Conservation (phyloP, 208 protist species). For the Acanthamoeba sp. region DNA sequence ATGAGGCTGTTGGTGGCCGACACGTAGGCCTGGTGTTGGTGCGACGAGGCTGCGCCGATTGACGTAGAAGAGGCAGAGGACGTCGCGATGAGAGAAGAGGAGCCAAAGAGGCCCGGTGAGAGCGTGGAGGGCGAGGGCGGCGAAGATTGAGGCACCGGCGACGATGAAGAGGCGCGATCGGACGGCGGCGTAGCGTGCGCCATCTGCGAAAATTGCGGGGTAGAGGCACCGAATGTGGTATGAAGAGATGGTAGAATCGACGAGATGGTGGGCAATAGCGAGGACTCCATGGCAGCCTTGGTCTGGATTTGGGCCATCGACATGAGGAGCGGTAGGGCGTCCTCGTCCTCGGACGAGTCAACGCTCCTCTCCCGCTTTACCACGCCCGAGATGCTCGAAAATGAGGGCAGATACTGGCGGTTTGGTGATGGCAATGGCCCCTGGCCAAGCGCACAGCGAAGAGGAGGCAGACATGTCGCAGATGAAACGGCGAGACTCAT, state of each 20-base stretch:
- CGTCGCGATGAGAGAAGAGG: neutral
- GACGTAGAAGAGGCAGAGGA: neutral
- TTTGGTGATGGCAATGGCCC: neutral
- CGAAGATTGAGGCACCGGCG: neutral
- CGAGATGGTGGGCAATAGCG: neutral
- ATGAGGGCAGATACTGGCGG: neutral
- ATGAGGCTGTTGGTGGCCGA: conserved; percentile 10
- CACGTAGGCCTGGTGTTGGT: neutral
- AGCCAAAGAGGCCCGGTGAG: neutral
- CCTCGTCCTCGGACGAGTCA: neutral
- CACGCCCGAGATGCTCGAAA: neutral
- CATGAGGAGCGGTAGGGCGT: neutral
- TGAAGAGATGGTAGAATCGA: neutral
- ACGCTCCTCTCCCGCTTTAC: neutral
- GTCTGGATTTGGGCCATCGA: neutral
- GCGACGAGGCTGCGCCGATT: neutral
- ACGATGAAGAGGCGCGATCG: neutral
- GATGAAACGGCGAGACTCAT: neutral
- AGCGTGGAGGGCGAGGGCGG: neutral
- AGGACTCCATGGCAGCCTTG: neutral
- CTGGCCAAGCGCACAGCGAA: neutral
- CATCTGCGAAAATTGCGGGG: neutral
- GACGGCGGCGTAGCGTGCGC: neutral
- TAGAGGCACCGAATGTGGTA: too few species aligned
- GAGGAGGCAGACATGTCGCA: neutral